Conservation (phyloP, 2,329 filamentous ascomycete genomes). For the Colletotrichum musae region DNA sequence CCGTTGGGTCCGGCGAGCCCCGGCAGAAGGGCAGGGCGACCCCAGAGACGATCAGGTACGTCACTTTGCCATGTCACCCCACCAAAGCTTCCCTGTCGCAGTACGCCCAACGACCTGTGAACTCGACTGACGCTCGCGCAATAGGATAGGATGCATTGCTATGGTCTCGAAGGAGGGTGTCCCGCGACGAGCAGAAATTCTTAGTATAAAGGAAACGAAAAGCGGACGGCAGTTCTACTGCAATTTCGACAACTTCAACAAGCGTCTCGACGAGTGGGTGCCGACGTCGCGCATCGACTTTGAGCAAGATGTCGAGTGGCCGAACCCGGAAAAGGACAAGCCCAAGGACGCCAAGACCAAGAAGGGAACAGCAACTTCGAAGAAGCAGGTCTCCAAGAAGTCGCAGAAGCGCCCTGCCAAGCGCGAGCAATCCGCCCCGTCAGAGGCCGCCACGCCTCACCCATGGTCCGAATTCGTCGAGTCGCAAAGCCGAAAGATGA, state of each 20-base stretch:
- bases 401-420: constrained; percentile 69
- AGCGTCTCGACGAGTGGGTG: constrained; percentile 89
- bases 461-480: constrained; percentile 69
- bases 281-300: constrained; percentile 87
- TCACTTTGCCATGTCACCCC: constrained; percentile 41
- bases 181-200: constrained; percentile 91
- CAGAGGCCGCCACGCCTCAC: constrained; percentile 68
- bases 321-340: constrained; percentile 87
- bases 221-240: constrained; percentile 93
- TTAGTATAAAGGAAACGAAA: constrained; percentile 93
- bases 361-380: constrained; percentile 71
- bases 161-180: constrained; percentile 82
- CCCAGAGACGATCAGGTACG: constrained; percentile 84
- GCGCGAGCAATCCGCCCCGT: constrained; percentile 68
- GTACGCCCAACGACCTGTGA: background rate
- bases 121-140: constrained; percentile 11
- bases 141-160: constrained; percentile 70
- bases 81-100: background rate
- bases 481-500: constrained; percentile 61
- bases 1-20: constrained; percentile 70
- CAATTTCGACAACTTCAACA: constrained; percentile 99
- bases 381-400: constrained; percentile 72
- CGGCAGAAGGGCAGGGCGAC: constrained; percentile 86
- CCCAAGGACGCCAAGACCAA: constrained; percentile 84
- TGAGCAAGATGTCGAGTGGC: constrained; percentile 94